Evolutionary conservation across 2,329 filamentous ascomycete genomes (phyloP), one percentile per base, ranked within the genome.

Genomic region (Ceratocystis lukuohia): DNA sequence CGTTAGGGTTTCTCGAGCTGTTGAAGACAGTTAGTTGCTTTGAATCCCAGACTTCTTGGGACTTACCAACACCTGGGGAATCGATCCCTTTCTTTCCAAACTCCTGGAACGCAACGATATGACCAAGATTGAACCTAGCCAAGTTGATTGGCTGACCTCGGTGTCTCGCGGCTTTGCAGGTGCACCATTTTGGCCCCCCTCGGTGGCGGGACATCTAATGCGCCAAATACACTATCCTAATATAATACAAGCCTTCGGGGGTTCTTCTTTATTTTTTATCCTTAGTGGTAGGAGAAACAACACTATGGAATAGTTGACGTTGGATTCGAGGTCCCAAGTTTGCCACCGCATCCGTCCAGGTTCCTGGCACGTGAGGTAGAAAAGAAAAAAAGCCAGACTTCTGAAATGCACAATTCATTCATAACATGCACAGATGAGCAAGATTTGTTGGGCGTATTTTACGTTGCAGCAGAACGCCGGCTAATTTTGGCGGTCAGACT

Each of bases 81-180:
- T 97, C 71, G 99, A 99, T 75, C 90, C 89, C 69, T 96, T 97
- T 75, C 79, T 99, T 45, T 94, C 90, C 70, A 88, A 87, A 70
- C 77, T 97, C 73, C 96, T 90, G 77, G 94, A 99, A 77, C 94
- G 99, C 77, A 93, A 99, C 76, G 94, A 99, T 74, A 99, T 99
- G 92, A 82, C 83, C 71, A 85, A 84, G 77, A 85, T 85, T 67
- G 83, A 82, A 12, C 83, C 83, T 0, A 33, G 33, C 33, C 7
- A 33, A 33, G 33, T 33, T 33, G 33, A 25, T 25, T 37, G 83
- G 83, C 48, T 85, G 77, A 74, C 61, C 37, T n/a, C 41, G 22
- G 41, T 8, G 17, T 48, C 30, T 62, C 15, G 28, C 2, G 37
- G 17, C 28, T 30, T 61, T 53, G 28, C 56, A 59, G 37, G 53